Evolutionary conservation across 2,329 filamentous ascomycete genomes (phyloP), one percentile per base, ranked within the genome.

Genomic region (Cytospora leucostoma): DNA sequence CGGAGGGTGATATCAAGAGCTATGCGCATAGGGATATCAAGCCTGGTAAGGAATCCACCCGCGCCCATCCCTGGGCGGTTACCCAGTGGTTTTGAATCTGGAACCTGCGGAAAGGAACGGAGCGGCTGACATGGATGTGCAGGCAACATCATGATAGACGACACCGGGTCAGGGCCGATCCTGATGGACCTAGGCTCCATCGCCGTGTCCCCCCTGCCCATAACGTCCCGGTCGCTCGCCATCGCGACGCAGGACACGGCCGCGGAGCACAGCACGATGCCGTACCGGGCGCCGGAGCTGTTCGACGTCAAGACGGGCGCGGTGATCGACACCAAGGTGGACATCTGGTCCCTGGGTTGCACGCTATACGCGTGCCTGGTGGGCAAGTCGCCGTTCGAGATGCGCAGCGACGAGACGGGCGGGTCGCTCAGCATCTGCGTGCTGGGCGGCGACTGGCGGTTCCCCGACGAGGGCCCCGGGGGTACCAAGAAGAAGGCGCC

Each of bases 1-100:
- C 84, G 51, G 86, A 88, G 11, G 89, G 90, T 15, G 86, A 87
- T 63, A 80, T 86, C 65, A 84, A 91, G 69, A 91, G 93, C 21
- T 99, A 97, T 75, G 91, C 95, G 66, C 95, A 99, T 77, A 84
- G 95, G 69, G 95, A 99, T 77, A 97, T 99, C 75, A 99, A 99
- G 77, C 95, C 95, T 71, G 94, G 92, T 93, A 80, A 71, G n/a
- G n/a, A n/a, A n/a, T n/a, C n/a, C n/a, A n/a, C n/a, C n/a, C n/a
- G n/a, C n/a, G n/a, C n/a, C n/a, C n/a, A n/a, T n/a, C n/a, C n/a
- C n/a, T n/a, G n/a, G n/a, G n/a, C n/a, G n/a, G n/a, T 58, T 10
- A 21, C 44, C 27, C 7, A 52, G 32, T n/a, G 19, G 40, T n/a
- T n/a, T 13, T 2, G 35, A 10, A 8, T 13, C 17, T n/a, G 15